Base-by-base conservation (phyloP, 2,329 filamentous ascomycete species). In the Pseudopyricularia cyperi region DNA sequence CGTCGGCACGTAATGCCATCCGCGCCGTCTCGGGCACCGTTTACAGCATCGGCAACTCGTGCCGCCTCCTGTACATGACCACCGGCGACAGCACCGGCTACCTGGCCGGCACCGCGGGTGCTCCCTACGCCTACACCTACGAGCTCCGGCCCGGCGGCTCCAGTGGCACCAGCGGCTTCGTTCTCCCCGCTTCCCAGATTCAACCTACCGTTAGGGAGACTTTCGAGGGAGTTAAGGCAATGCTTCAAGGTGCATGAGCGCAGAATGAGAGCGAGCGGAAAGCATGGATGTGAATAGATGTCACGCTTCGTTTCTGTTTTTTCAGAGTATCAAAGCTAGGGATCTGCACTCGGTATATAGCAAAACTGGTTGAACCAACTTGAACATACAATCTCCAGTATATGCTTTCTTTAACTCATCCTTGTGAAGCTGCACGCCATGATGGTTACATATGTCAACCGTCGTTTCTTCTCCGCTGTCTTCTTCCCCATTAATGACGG, bases 21-120 rank as follows among this genome's bases (percentile, higher is more conserved):
- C 64, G 58, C 22, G 58, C 59, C 1, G 64, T 71, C 14, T 65
- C 71, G 49, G 70, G 70, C 28, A 63, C 63, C 7, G 51, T 53
- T 3, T 74, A 70, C 58, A 52, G 60, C 14, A 68, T 72, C 46
- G 74, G 76, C 0, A 73, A 77, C 2, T 75, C 79, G 55, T 84
- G 81, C 64, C 65, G 65, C 46, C 82, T 78, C 28, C 79, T 84
- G 56, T 84, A 84, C 63, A 70, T 75, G 56, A 75, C 78, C 0
- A 66, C 68, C 0, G 72, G 71, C 19, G 67, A 62, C 52, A 70
- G 66, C 48, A 68, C 70, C 17, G 74, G 76, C 60, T 75, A 71
- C 53, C 65, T 67, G 46, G 59, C 60, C n/a, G 72, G 72, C 46
- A 64, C 71, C 5, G 62, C 66, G 44, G 62, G 64, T 30, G 66